Conservation (phyloP, 345 rosid species). For the Punica granatum region DNA sequence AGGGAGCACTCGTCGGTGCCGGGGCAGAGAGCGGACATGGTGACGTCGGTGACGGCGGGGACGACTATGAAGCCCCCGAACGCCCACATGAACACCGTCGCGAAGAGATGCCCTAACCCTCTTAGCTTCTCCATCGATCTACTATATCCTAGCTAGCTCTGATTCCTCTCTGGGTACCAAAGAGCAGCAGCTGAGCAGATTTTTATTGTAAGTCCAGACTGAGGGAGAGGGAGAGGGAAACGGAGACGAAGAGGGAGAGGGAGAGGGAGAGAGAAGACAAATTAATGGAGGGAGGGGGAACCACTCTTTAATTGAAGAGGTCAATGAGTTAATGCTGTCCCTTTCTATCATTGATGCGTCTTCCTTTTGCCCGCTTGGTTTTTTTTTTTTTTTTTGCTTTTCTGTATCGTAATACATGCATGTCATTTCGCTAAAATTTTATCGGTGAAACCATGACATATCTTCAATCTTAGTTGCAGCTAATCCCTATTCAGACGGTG, state of each 20-base stretch:
- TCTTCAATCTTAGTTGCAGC: too few species aligned
- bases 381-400: too few species aligned
- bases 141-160: background rate
- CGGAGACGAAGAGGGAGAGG: background rate
- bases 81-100: slow-evolving; percentile 48
- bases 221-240: background rate
- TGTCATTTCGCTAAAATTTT: too few species aligned
- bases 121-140: slow-evolving; percentile 8
- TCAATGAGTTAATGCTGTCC: background rate
- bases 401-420: too few species aligned
- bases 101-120: slow-evolving; percentile 41
- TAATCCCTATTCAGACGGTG: too few species aligned
- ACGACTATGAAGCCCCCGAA: slow-evolving; percentile 27
- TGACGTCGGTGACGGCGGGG: slow-evolving; percentile 77
- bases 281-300: background rate
- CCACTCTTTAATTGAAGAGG: background rate
- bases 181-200: background rate
- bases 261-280: background rate
- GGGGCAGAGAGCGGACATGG: slow-evolving; percentile 73
- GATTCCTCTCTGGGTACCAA: background rate
- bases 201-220: background rate
- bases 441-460: too few species aligned
- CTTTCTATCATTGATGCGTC: background rate
- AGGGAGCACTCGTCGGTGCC: slow-evolving; percentile 62
- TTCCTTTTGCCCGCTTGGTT: too few species aligned